Conservation (phyloP, 2,329 filamentous ascomycete genomes). For the Nectriaceae sp. region DNA sequence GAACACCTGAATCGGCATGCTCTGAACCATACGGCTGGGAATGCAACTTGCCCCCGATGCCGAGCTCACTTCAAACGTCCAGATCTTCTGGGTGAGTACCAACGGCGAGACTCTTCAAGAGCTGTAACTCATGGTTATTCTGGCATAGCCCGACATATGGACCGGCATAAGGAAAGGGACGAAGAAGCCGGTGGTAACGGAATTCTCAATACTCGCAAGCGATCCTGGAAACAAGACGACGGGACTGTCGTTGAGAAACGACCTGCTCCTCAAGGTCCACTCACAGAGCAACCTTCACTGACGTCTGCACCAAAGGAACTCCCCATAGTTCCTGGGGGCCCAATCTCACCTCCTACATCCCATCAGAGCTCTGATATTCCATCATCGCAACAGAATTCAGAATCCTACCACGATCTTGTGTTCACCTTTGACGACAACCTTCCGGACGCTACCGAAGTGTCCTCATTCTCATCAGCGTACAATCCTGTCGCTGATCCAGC, state of each 20-base stretch:
- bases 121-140: background rate
- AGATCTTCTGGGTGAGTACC: constrained; percentile 44
- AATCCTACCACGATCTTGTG: background rate
- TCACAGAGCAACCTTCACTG: background rate
- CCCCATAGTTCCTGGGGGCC: background rate
- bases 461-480: background rate
- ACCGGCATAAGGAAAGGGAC: constrained; percentile 54
- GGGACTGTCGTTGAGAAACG: constrained; percentile 53
- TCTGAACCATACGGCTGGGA: constrained; percentile 55
- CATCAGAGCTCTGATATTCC: background rate
- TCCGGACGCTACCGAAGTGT: constrained; percentile 14
- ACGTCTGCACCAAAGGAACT: background rate
- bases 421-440: background rate
- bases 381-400: background rate
- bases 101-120: background rate
- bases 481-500: background rate
- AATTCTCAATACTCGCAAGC: constrained; percentile 55
- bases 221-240: constrained; percentile 56
- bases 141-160: constrained; percentile 56
- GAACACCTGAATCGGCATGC: constrained; percentile 61
- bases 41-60: constrained; percentile 59
- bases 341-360: background rate
- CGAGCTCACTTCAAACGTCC: constrained; percentile 62
- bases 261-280: constrained; percentile 6
- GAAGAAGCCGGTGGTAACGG: constrained; percentile 56